Percentiles rank a stretch among this genome's conserved stretches.
These are phyloP conservation scores for Kodamaea sp. DNA, from an alignment of 1,139 yeast species.

Conservation along the genomic window DNA sequence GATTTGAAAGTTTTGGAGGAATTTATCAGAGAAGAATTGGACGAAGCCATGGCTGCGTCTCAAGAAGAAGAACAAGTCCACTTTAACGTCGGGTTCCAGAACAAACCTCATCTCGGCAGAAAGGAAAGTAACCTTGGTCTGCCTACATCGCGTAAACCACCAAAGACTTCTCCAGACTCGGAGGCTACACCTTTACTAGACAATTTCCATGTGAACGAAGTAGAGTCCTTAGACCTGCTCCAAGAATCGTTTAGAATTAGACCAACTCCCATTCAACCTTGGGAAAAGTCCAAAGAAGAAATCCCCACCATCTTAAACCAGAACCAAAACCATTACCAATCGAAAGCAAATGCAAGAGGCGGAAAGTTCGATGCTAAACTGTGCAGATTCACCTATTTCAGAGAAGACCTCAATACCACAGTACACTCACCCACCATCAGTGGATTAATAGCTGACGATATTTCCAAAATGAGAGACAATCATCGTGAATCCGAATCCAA, in stretches of 20 bases:
- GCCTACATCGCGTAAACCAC: conserved; percentile 3
- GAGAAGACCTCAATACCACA: conserved; percentile 86
- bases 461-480: neutral
- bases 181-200: conserved; percentile 31
- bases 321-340: conserved; percentile 2
- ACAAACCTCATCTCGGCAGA: conserved; percentile 10
- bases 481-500: neutral
- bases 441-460: conserved; percentile 52
- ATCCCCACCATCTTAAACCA: conserved; percentile 33
- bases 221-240: conserved; percentile 48
- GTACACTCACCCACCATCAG: conserved; percentile 88
- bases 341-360: conserved; percentile 11
- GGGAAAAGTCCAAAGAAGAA: conserved; percentile 52
- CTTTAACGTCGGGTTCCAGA: conserved; percentile 27
- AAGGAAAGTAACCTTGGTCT: conserved; percentile 2
- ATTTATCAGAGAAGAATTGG: conserved; percentile 69
- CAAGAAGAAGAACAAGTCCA: conserved; percentile 17
- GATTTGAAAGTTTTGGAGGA: conserved; percentile 75
- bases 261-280: conserved; percentile 76
- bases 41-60: conserved; percentile 27
- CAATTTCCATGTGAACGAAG: conserved; percentile 60
- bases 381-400: conserved; percentile 82
- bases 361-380: conserved; percentile 32
- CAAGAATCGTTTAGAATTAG: conserved; percentile 59
- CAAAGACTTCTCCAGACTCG: conserved; percentile 1